These are phyloP conservation scores for Kondoa subrosea DNA, from an alignment of 768 basidiomycete species.

Conservation along the genomic window DNA sequence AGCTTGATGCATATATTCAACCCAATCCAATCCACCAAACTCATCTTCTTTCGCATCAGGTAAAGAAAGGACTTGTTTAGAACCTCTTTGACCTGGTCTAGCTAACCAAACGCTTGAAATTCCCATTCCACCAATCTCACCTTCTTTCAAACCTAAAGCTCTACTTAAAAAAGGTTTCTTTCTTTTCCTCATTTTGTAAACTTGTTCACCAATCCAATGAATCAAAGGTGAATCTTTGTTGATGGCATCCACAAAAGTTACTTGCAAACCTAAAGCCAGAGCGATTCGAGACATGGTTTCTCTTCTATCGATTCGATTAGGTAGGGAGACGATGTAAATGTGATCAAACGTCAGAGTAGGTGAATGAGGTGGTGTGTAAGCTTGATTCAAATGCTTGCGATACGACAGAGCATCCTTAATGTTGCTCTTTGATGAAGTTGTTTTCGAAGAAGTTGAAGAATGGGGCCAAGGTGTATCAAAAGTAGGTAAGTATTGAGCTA, in stretches of 20 bases:
- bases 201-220: constrained; percentile 27
- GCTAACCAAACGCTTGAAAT: constrained; percentile 14
- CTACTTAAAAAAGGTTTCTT: constrained; percentile 13
- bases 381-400: too few relatives aligned
- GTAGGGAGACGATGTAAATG: constrained; percentile 28
- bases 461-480: too few relatives aligned
- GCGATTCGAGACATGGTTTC: constrained; percentile 27
- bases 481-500: too few relatives aligned
- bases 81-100: not conserved
- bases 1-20: constrained; percentile 22
- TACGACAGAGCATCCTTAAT: too few relatives aligned
- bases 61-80: not conserved
- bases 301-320: constrained; percentile 24
- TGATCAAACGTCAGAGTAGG: constrained; percentile 27
- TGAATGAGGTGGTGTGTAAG: not conserved
- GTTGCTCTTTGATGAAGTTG: too few relatives aligned
- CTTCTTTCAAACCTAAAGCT: constrained; percentile 4
- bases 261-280: constrained; percentile 22
- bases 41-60: not conserved
- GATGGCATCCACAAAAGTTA: constrained; percentile 29
- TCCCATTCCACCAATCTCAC: constrained; percentile 17
- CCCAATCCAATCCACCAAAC: constrained; percentile 20
- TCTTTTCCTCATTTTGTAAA: constrained; percentile 17
- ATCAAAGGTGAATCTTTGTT: constrained; percentile 24
- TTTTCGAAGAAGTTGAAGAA: too few relatives aligned